A percentile compares a stretch with the other conserved stretches of the same genome.
These are phyloP conservation scores for Viridothelium virens DNA, from an alignment of 495 filamentous ascomycete species.

Conservation along the genomic window DNA sequence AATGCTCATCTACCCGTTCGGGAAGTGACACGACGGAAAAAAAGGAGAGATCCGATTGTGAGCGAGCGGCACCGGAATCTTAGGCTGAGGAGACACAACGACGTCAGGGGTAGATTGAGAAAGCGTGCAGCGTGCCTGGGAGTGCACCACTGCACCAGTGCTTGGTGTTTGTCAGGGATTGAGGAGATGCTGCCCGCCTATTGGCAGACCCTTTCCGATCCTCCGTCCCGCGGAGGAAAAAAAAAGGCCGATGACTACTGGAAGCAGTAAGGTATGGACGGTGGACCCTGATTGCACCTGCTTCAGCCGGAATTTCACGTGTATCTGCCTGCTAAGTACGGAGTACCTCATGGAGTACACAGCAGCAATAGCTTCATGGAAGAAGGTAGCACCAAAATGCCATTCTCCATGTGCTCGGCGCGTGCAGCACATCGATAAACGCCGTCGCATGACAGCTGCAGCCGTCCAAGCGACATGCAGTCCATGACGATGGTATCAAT, in stretches of 20 bases:
- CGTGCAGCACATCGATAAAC: not conserved
- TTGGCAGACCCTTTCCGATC: slow-evolving; percentile 6
- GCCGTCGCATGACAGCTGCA: not conserved
- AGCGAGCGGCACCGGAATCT: not conserved
- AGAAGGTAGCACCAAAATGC: not conserved
- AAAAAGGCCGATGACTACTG: not conserved
- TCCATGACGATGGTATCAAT: not conserved
- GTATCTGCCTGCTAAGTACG: too few species aligned
- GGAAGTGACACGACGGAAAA: not conserved
- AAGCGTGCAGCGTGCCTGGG: not conserved
- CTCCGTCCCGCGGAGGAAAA: not conserved
- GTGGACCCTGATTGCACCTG: too few species aligned
- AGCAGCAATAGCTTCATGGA: not conserved
- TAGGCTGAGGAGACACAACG: not conserved
- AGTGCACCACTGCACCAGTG: too few species aligned
- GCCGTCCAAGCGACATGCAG: not conserved
- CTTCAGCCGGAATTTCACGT: too few species aligned
- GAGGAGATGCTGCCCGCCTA: not conserved
- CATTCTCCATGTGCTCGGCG: not conserved
- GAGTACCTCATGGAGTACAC: not conserved
- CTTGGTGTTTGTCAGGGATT: slow-evolving; percentile 1
- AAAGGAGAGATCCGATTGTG: slow-evolving; percentile 1
- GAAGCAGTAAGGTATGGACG: not conserved
- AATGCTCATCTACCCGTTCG: not conserved
- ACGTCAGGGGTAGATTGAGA: not conserved